A percentile compares a stretch with the other conserved stretches of the same genome.
These are phyloP conservation scores for Cryptococcus sp. DNA, from an alignment of 1,284 basidiomycete genomes.

Conservation along the genomic window DNA sequence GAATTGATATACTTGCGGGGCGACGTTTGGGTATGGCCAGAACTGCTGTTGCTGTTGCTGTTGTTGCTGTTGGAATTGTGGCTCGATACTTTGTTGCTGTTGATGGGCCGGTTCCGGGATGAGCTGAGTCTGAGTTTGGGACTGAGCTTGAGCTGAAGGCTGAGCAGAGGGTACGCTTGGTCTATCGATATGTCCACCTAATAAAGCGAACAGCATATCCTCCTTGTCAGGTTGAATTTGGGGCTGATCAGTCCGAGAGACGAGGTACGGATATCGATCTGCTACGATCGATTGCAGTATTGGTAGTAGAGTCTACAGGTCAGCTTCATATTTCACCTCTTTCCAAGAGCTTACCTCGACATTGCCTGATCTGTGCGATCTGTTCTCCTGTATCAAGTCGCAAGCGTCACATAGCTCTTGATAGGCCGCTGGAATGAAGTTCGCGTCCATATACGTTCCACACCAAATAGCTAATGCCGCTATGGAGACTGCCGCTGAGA, in stretches of 20 bases:
- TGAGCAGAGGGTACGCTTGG: neutral
- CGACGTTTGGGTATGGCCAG: neutral
- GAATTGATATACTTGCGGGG: neutral
- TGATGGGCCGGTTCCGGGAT: neutral
- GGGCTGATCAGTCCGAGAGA: constrained; percentile 14
- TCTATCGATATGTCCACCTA: constrained; percentile 38
- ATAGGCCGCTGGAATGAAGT: constrained; percentile 29
- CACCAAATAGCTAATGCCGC: constrained; percentile 40
- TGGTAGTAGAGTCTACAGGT: constrained; percentile 26
- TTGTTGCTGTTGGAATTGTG: constrained; percentile 8
- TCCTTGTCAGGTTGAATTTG: constrained; percentile 25
- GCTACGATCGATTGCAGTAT: constrained; percentile 32
- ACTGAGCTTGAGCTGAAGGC: constrained; percentile 1
- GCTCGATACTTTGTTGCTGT: too few relatives aligned
- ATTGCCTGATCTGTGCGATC: constrained; percentile 17
- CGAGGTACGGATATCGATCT: constrained; percentile 31
- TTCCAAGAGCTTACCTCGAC: constrained; percentile 11
- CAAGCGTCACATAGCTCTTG: constrained; percentile 31
- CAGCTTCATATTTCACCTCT: neutral
- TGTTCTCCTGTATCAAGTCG: constrained; percentile 34
- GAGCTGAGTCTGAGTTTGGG: constrained; percentile 1
- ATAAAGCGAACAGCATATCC: constrained; percentile 41
- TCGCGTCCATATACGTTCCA: constrained; percentile 29
- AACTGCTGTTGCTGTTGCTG: constrained; percentile 3
- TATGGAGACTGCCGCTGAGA: constrained; percentile 38